Evolutionary conservation across 2,329 filamentous ascomycete genomes (phyloP).

Genomic region (Talaromyces atroroseus): DNA sequence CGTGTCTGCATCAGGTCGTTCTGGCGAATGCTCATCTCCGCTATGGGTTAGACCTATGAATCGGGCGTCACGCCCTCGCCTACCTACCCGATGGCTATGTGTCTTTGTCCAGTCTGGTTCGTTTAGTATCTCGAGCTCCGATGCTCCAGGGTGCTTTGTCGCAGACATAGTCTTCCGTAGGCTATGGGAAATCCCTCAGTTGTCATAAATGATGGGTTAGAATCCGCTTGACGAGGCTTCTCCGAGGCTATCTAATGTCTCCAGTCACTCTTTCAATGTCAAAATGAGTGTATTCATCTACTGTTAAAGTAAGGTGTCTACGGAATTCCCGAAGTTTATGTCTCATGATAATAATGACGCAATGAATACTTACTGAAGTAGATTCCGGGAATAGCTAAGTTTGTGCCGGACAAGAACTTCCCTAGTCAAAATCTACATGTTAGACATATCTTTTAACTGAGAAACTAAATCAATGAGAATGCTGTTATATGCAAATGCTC

Average conservation of each 20-base stretch:
- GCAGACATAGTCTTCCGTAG: neutral
- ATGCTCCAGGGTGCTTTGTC: neutral
- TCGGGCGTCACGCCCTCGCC: neutral
- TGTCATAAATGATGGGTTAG: neutral
- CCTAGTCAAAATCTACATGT: neutral
- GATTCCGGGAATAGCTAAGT: neutral
- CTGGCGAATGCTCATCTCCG: neutral
- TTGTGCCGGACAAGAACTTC: neutral
- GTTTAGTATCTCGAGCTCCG: conserved; percentile 1
- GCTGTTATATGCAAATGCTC: too few relatives aligned
- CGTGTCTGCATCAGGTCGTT: neutral
- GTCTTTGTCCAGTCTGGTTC: conserved; percentile 6
- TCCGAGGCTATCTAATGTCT: neutral
- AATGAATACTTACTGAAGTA: neutral
- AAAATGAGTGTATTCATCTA: neutral
- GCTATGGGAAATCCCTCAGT: neutral
- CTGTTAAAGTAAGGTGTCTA: neutral
- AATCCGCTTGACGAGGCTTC: neutral
- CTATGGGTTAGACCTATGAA: neutral
- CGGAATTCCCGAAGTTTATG: neutral
- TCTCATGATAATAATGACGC: neutral
- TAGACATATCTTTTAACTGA: neutral
- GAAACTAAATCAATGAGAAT: too few relatives aligned
- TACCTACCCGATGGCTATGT: conserved; percentile 2
- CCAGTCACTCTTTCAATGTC: neutral